phyloP scores from a whole-genome alignment of 805 yeast genomes.

The Nakazawaea populi region DNA sequence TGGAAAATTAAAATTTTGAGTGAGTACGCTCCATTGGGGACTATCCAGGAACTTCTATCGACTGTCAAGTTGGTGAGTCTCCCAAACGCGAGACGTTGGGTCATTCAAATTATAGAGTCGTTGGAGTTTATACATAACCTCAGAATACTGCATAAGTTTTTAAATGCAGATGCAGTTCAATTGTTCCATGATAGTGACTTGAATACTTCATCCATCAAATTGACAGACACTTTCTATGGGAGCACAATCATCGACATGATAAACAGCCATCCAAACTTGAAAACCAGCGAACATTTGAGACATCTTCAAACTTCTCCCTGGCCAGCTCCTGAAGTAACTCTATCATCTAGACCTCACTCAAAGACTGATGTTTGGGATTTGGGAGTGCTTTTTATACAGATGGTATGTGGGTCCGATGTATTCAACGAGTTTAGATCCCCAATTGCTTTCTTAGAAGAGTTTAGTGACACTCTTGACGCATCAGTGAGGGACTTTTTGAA shows the following conservation, averaged over 20 bases:
- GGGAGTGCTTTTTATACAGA: conserved; percentile 70
- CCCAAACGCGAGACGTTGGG: conserved; percentile 81
- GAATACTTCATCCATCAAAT: conserved; percentile 51
- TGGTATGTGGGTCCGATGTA: conserved; percentile 55
- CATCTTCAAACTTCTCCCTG: conserved; percentile 36
- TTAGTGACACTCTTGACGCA: conserved; percentile 35
- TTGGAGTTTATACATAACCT: conserved; percentile 77
- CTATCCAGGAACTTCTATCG: conserved; percentile 58
- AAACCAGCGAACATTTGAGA: not conserved
- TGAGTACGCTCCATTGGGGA: conserved; percentile 53
- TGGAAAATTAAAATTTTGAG: conserved; percentile 72
- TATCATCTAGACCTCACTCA: conserved; percentile 48
- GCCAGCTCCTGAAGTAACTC: conserved; percentile 74
- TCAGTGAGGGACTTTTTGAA: conserved; percentile 61
- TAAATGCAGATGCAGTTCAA: conserved; percentile 56
- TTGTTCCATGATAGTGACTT: conserved; percentile 43
- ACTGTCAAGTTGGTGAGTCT: conserved; percentile 64
- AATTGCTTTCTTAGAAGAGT: conserved; percentile 48
- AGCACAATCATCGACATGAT: conserved; percentile 36
- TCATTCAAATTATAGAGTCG: conserved; percentile 80
- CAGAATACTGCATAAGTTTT: conserved; percentile 72
- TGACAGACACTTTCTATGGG: conserved; percentile 57
- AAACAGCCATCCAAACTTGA: conserved; percentile 23
- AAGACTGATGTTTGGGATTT: conserved; percentile 93
- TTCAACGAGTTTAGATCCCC: conserved; percentile 54